A percentile compares a stretch with the other conserved stretches of the same genome.
These are phyloP conservation scores for Lenwebbia sp. DNA, from an alignment of 345 rosid genomes.

Conservation along the genomic window DNA sequence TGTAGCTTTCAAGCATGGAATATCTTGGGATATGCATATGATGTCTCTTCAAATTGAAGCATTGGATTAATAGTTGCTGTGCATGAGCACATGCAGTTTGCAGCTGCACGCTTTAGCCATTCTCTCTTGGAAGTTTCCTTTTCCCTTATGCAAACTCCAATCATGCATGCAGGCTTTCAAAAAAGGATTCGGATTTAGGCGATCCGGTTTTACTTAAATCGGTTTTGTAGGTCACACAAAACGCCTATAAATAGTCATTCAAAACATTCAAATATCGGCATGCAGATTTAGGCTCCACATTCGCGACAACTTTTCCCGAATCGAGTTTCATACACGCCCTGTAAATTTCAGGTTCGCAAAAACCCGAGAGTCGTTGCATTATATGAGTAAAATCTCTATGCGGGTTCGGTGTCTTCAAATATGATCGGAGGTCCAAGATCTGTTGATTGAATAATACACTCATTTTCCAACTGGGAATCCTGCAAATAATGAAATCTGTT, in stretches of 20 bases:
- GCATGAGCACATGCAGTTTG: neutral
- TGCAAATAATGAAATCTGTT: neutral
- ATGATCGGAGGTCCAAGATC: neutral
- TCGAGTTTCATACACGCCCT: too few species aligned
- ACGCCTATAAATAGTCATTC: neutral
- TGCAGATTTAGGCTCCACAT: neutral
- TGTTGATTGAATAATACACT: neutral
- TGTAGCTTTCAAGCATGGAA: neutral
- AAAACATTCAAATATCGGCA: neutral
- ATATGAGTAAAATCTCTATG: neutral
- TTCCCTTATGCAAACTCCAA: neutral
- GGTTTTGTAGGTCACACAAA: too few species aligned
- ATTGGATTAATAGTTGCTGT: neutral
- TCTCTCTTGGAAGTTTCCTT: neutral
- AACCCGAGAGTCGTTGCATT: neutral
- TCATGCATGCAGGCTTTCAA: neutral
- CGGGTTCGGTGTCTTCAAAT: neutral
- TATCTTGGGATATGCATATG: neutral
- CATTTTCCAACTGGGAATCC: neutral
- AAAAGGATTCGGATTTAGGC: neutral
- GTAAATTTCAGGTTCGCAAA: neutral
- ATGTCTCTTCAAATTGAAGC: neutral
- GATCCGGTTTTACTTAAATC: neutral
- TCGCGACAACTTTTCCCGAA: neutral
- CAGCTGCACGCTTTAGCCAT: neutral